phyloP scores from a whole-genome alignment of 1,284 basidiomycete species.

The Austropuccinia psidii region DNA sequence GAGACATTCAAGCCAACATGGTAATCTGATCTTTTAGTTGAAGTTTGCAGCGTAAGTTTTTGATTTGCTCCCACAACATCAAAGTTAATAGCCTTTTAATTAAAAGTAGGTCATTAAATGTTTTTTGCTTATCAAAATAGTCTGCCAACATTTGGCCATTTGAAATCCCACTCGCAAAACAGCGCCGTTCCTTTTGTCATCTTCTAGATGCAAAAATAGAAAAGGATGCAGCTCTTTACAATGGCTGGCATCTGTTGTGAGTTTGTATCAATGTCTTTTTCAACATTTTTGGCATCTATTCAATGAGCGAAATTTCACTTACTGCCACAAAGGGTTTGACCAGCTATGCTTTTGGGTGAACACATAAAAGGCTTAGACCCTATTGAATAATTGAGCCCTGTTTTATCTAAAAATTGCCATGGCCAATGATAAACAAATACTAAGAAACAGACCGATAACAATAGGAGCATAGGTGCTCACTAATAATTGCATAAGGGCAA shows the following conservation, averaged over 20 bases:
- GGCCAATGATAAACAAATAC: too few relatives aligned
- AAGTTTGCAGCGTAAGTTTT: conserved; percentile 66
- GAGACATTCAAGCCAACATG: conserved; percentile 85
- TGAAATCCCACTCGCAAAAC: conserved; percentile 74
- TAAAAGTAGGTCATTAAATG: not conserved
- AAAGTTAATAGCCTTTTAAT: conserved; percentile 62
- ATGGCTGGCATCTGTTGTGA: conserved; percentile 51
- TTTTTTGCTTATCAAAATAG: conserved; percentile 30
- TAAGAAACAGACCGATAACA: too few relatives aligned
- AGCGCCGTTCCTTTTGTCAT: conserved; percentile 73
- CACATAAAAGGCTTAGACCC: conserved; percentile 67
- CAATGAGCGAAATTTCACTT: too few relatives aligned
- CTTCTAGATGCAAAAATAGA: conserved; percentile 72
- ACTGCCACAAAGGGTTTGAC: conserved; percentile 54
- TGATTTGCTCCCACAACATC: conserved; percentile 88
- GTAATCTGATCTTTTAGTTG: conserved; percentile 65
- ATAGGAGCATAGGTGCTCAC: too few relatives aligned
- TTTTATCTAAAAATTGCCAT: conserved; percentile 66
- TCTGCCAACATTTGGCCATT: conserved; percentile 71
- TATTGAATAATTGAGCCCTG: conserved; percentile 72
- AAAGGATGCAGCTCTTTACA: conserved; percentile 47
- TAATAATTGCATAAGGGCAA: too few relatives aligned
- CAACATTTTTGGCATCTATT: too few relatives aligned
- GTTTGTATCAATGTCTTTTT: not conserved
- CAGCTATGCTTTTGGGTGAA: conserved; percentile 72